phyloP scores from a whole-genome alignment of 2,329 filamentous ascomycete species.

The Daldinia eschscholtzii region DNA sequence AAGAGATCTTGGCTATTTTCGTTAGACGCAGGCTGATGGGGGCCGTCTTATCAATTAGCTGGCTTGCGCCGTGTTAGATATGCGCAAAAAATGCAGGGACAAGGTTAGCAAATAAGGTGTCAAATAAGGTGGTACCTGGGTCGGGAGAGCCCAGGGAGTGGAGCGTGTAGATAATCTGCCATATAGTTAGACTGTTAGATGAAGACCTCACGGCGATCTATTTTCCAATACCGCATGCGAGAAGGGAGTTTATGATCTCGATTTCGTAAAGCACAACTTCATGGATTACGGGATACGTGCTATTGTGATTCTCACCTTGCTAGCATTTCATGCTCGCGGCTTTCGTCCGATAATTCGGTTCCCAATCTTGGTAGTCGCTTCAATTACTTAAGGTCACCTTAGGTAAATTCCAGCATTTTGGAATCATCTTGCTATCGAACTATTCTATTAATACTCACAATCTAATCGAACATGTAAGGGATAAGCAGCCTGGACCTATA shows the following conservation, averaged over 20 bases:
- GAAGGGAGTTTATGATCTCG: background rate
- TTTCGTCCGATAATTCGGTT: background rate
- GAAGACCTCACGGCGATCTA: conserved; percentile 43
- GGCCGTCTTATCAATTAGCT: conserved; percentile 23
- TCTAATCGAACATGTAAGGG: conserved; percentile 27
- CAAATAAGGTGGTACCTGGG: conserved; percentile 25
- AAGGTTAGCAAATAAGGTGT: conserved; percentile 27
- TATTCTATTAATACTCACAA: background rate
- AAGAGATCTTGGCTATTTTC: background rate
- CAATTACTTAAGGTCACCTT: background rate
- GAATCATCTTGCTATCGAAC: background rate
- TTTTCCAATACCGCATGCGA: conserved; percentile 8
- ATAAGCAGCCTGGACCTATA: conserved; percentile 9
- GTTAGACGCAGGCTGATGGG: conserved; percentile 1
- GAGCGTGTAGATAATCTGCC: background rate
- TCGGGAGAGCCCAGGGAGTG: background rate
- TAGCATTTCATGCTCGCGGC: background rate
- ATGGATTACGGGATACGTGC: background rate
- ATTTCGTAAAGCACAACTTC: background rate
- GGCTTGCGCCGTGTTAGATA: conserved; percentile 7
- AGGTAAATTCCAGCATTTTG: background rate
- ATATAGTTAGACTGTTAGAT: conserved; percentile 36
- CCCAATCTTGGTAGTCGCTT: too few species aligned
- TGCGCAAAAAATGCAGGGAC: conserved; percentile 31
- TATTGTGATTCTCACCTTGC: background rate